phyloP scores from a whole-genome alignment of 176 grass and related monocot genomes.

The Phyllostachys edulis region DNA sequence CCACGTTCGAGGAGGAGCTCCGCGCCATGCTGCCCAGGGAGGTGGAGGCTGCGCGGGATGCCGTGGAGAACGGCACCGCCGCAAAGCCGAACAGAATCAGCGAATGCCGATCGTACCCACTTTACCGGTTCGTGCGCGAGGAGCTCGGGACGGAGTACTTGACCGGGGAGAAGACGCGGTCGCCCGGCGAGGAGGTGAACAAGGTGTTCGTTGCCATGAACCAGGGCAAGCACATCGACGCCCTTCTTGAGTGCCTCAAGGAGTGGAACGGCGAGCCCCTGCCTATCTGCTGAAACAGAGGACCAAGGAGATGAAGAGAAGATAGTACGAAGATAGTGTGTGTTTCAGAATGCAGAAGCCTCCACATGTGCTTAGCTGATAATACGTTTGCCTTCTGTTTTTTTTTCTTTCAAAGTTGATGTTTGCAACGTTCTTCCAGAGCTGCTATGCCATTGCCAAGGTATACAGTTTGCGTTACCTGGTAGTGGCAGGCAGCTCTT shows the following conservation, averaged over 20 bases:
- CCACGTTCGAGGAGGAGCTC: conserved; percentile 55
- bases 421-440: not conserved
- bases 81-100: conserved; percentile 46
- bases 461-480: not conserved
- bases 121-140: conserved; percentile 68
- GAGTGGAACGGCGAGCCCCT: conserved; percentile 77
- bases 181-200: conserved; percentile 69
- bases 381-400: not conserved
- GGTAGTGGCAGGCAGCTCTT: not conserved
- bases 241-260: conserved; percentile 78
- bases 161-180: conserved; percentile 67
- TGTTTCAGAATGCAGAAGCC: conserved; percentile 1
- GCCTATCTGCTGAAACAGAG: conserved; percentile 52
- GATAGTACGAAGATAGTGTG: not conserved
- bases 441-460: not conserved
- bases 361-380: conserved; percentile 15
- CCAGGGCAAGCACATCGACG: conserved; percentile 54
- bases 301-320: not conserved
- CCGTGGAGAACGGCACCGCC: conserved; percentile 51
- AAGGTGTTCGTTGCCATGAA: conserved; percentile 75
- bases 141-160: conserved; percentile 56
- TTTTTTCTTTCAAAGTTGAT: not conserved
- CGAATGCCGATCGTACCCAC: conserved; percentile 71
- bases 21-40: conserved; percentile 49
- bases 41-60: conserved; percentile 46